These are phyloP conservation scores for Fistulifera solaris DNA, from an alignment of 108 stramenopile genomes.

Conservation along the genomic window DNA sequence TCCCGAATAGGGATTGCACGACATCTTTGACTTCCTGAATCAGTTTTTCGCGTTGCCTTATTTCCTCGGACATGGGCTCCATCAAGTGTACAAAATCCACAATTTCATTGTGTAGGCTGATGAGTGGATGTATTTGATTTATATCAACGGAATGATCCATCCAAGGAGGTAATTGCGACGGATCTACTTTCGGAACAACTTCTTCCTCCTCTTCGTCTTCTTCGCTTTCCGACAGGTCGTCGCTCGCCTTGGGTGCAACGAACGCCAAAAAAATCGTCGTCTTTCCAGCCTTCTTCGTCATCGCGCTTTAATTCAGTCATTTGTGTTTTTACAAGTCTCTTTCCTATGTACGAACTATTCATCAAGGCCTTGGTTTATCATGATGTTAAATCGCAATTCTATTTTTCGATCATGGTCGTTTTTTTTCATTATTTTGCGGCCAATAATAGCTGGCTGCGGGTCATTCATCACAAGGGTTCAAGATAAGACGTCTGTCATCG, in stretches of 20 bases:
- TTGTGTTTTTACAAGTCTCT: neutral
- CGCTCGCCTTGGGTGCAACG: neutral
- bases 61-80: constrained; percentile 66
- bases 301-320: neutral
- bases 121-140: constrained; percentile 35
- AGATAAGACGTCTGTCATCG: no score
- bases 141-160: constrained; percentile 23
- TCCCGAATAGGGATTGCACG: constrained; percentile 29
- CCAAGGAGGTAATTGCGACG: constrained; percentile 32
- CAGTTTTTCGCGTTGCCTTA: constrained; percentile 37
- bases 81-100: constrained; percentile 84
- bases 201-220: neutral
- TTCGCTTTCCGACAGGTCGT: neutral
- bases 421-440: no score
- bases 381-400: no score
- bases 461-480: no score
- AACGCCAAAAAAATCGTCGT: constrained; percentile 8
- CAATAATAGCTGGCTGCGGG: no score
- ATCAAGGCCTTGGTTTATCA: no score
- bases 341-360: neutral
- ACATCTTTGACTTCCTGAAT: constrained; percentile 40
- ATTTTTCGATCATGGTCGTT: no score
- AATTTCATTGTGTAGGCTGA: constrained; percentile 93
- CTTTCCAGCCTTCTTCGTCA: constrained; percentile 6
- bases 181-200: neutral